Evolutionary conservation across 2,329 filamentous ascomycete genomes (phyloP).

Genomic region (Microdochium trichocladiopsis): DNA sequence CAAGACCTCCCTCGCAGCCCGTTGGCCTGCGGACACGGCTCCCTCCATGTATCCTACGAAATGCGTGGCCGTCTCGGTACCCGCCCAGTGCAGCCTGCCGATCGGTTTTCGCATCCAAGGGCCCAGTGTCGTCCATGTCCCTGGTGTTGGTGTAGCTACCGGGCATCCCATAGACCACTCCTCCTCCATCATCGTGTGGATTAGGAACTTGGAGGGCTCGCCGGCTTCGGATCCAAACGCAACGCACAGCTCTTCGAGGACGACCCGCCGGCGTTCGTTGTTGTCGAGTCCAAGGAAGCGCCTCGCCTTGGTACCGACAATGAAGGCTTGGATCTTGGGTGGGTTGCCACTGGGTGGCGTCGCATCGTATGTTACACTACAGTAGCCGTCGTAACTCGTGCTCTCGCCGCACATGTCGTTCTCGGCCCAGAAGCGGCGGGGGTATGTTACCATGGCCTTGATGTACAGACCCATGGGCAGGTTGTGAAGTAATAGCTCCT

Average conservation of each 20-base stretch:
- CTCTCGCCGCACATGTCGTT: conserved; percentile 5
- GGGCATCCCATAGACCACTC: conserved; percentile 6
- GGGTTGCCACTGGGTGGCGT: conserved; percentile 1
- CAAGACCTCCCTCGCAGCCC: background rate
- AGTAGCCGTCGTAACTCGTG: conserved; percentile 3
- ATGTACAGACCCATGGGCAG: background rate
- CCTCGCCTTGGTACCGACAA: background rate
- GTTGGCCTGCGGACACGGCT: conserved; percentile 1
- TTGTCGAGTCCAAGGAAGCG: background rate
- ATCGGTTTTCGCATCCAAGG: conserved; percentile 7
- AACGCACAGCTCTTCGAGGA: conserved; percentile 4
- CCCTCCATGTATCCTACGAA: conserved; percentile 7
- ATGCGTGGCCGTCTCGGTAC: conserved; percentile 7
- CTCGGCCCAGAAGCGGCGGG: background rate
- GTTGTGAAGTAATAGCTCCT: background rate
- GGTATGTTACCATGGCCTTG: background rate
- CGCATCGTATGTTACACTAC: conserved; percentile 5
- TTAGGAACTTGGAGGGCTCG: conserved; percentile 6
- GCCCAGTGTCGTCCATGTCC: conserved; percentile 8
- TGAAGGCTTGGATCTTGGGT: conserved; percentile 6
- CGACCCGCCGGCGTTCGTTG: background rate
- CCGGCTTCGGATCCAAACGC: conserved; percentile 8
- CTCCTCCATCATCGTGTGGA: conserved; percentile 8
- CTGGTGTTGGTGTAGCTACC: conserved; percentile 5
- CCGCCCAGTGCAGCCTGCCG: conserved; percentile 5